These are phyloP conservation scores for Candida albicans DNA, from an alignment of 1,139 yeast genomes.

Conservation along the genomic window DNA sequence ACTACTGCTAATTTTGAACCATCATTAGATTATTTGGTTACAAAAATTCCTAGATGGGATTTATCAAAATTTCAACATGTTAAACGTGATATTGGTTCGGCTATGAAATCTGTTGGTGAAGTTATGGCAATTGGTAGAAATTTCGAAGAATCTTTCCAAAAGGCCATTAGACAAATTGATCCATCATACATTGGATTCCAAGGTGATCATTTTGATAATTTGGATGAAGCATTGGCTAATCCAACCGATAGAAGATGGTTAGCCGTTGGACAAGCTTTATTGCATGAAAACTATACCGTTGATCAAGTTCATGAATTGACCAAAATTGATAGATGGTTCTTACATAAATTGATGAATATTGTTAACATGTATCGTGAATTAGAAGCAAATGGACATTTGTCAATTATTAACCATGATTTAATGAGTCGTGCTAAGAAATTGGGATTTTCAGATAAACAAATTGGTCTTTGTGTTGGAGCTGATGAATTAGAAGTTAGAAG, in stretches of 20 bases:
- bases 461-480: constrained; percentile 85
- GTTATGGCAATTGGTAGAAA: constrained; percentile 99
- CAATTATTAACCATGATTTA: constrained; percentile 37
- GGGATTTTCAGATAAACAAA: constrained; percentile 95
- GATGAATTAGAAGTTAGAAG: constrained; percentile 91
- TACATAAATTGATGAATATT: constrained; percentile 68
- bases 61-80: constrained; percentile 96
- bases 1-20: constrained; percentile 98
- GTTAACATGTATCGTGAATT: constrained; percentile 68
- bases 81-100: constrained; percentile 39
- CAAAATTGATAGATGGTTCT: constrained; percentile 95
- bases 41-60: constrained; percentile 99
- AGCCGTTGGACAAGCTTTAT: constrained; percentile 94
- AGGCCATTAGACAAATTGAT: constrained; percentile 98
- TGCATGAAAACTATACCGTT: constrained; percentile 78
- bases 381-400: constrained; percentile 57
- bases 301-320: constrained; percentile 88
- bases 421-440: constrained; percentile 82
- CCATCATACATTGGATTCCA: constrained; percentile 88
- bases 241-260: constrained; percentile 84
- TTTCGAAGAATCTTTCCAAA: constrained; percentile 96
- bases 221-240: constrained; percentile 3
- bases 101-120: constrained; percentile 99
- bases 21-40: constrained; percentile 91
- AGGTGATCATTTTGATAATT: constrained; percentile 30